Evolutionary conservation across 768 basidiomycete species (phyloP), one percentile per base, ranked within the genome.

Genomic region (Lentinula lateritia): DNA sequence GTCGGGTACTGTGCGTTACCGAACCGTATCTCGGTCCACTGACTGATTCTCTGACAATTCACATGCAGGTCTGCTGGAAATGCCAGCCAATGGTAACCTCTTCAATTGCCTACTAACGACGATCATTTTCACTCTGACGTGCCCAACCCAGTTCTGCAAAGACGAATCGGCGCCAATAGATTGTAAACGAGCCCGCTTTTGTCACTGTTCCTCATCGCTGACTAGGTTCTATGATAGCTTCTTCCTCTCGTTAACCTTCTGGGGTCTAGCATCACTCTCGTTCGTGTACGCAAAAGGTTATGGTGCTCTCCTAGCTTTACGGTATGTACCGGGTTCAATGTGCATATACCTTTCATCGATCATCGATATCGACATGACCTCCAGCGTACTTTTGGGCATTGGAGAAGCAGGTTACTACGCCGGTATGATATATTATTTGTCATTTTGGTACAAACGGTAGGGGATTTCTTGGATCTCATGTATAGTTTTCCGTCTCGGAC

Each of bases 321-420:
- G 83, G 58, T 58, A 58, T 18, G 41, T 20, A 32, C 28, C 28
- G 28, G 28, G 10, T 18, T 32, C 34, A 15, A 45, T 7, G 32
- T 23, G 36, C n/a, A 16, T 13, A 32, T 6, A 52, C 38, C 36
- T 15, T 59, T 38, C 28, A 28, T 28, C 28, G 28, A 28, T 28
- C 28, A 35, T 38, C 45, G 7, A 20, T n/a, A 52, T 7, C 12
- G 38, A 38, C 15, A 1, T 13, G 28, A 10, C 5, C 36, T n/a
- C 5, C 63, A 83, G 83, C n/a, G 79, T 85, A 2, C 68, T 84
- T 4, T 71, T 84, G 65, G 83, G 83, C 7, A 83, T 85, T n/a
- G 83, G 83, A 10, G 83, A 85, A 65, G 83, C 83, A 0, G 83
- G 83, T 1, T 85, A 80, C 62, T 84, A 84, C 61, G 82, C 83